Percentiles rank a stretch among this genome's conserved stretches.
Evolutionary conservation across 2,329 filamentous ascomycete species (phyloP).

Genomic region (Fusarium tricinctum): DNA sequence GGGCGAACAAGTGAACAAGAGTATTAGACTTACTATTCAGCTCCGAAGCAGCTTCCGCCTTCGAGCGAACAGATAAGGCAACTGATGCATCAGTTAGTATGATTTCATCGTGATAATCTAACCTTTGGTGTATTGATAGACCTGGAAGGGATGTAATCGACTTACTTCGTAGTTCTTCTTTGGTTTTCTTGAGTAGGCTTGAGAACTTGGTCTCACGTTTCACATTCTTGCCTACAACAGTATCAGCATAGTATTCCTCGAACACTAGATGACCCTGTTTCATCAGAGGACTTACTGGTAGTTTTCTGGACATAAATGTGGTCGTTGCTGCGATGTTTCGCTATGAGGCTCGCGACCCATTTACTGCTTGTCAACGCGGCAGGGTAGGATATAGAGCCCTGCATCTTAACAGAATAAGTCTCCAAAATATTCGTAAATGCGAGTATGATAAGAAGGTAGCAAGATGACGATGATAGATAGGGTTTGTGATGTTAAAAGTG

Average conservation of each 20-base stretch:
- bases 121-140: background rate
- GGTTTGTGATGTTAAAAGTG: background rate
- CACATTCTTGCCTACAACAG: background rate
- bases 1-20: background rate
- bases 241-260: background rate
- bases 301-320: background rate
- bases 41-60: background rate
- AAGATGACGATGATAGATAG: background rate
- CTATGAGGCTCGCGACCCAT: slow-evolving; percentile 18
- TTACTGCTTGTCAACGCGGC: slow-evolving; percentile 23
- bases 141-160: background rate
- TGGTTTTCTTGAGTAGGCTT: slow-evolving; percentile 16
- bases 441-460: background rate
- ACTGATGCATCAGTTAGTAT: slow-evolving; percentile 15
- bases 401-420: slow-evolving; percentile 10
- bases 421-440: background rate
- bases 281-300: slow-evolving; percentile 10
- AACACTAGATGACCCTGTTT: fast-evolving
- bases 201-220: slow-evolving; percentile 21
- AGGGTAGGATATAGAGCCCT: slow-evolving; percentile 26
- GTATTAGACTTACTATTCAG: slow-evolving; percentile 14
- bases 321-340: background rate
- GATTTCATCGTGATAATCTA: background rate
- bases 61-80: background rate
- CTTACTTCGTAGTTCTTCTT: slow-evolving; percentile 28